Evolutionary conservation across 2,329 filamentous ascomycete species (phyloP).

Genomic region (Tolypocladium album): DNA sequence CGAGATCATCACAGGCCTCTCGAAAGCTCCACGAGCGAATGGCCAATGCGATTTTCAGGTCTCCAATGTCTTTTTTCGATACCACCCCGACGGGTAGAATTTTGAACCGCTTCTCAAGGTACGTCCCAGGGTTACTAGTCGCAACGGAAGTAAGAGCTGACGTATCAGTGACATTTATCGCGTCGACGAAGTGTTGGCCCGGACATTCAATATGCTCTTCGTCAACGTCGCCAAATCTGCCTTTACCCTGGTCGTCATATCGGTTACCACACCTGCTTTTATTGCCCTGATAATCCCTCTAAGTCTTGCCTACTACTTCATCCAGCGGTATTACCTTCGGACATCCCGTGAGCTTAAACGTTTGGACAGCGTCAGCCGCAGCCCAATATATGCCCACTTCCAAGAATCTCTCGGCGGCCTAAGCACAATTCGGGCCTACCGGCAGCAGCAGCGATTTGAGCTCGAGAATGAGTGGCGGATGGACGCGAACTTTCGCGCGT

Average conservation of each 20-base stretch:
- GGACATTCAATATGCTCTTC: constrained; percentile 96
- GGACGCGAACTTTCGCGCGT: constrained; percentile 87
- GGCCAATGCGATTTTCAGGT: constrained; percentile 94
- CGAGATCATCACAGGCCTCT: constrained; percentile 51
- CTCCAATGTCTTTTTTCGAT: constrained; percentile 98
- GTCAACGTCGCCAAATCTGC: constrained; percentile 62
- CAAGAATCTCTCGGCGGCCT: constrained; percentile 93
- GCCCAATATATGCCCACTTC: constrained; percentile 96
- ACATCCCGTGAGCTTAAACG: constrained; percentile 95
- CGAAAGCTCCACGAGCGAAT: constrained; percentile 94
- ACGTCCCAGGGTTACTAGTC: constrained; percentile 17
- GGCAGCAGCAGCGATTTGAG: constrained; percentile 77
- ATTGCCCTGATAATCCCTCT: constrained; percentile 72
- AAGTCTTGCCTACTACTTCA: constrained; percentile 72
- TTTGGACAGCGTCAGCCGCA: constrained; percentile 87
- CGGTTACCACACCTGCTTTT: constrained; percentile 70
- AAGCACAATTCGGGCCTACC: constrained; percentile 89
- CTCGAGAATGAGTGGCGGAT: constrained; percentile 96
- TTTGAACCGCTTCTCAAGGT: constrained; percentile 91
- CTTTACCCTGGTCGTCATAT: constrained; percentile 84
- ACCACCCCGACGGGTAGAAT: constrained; percentile 95
- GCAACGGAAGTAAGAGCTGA: constrained; percentile 10
- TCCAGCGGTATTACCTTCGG: constrained; percentile 92
- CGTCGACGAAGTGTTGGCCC: constrained; percentile 86
- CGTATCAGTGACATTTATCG: constrained; percentile 57